A percentile compares a stretch with the other conserved stretches of the same genome.
These are phyloP conservation scores for Scytalidium lignicola DNA, from an alignment of 2,329 filamentous ascomycete genomes.

Conservation along the genomic window DNA sequence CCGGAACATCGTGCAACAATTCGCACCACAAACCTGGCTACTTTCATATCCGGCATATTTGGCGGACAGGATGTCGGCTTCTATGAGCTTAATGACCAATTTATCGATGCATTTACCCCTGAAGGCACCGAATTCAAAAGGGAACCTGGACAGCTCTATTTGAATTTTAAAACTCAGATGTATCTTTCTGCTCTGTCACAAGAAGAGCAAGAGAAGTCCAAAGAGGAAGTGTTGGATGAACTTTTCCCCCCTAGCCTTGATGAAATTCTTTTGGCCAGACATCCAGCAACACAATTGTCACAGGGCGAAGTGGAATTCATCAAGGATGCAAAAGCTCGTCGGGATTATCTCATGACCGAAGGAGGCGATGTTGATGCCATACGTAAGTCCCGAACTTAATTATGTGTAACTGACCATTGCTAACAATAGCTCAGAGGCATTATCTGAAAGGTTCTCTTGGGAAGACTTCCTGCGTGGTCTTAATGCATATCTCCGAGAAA, in stretches of 20 bases:
- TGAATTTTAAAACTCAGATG: conserved; percentile 63
- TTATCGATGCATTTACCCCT: conserved; percentile 59
- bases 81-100: conserved; percentile 56
- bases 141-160: conserved; percentile 53
- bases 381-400: conserved; percentile 26
- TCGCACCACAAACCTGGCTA: conserved; percentile 59
- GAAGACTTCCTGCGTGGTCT: conserved; percentile 57
- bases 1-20: conserved; percentile 52
- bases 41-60: conserved; percentile 59
- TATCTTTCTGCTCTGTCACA: conserved; percentile 58
- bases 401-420: neutral
- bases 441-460: conserved; percentile 59
- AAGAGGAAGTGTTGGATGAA: conserved; percentile 52
- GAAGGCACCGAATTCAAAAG: conserved; percentile 52
- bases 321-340: conserved; percentile 45
- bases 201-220: conserved; percentile 41
- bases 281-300: conserved; percentile 48
- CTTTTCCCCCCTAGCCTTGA: conserved; percentile 55
- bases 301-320: conserved; percentile 57
- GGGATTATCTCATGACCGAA: conserved; percentile 51
- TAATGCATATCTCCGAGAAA: conserved; percentile 52
- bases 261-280: conserved; percentile 45
- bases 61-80: conserved; percentile 60
- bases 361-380: conserved; percentile 38
- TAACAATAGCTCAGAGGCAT: conserved; percentile 25